Evolutionary conservation across 2,329 filamentous ascomycete species (phyloP).

Genomic region (Epichloe elymi): DNA sequence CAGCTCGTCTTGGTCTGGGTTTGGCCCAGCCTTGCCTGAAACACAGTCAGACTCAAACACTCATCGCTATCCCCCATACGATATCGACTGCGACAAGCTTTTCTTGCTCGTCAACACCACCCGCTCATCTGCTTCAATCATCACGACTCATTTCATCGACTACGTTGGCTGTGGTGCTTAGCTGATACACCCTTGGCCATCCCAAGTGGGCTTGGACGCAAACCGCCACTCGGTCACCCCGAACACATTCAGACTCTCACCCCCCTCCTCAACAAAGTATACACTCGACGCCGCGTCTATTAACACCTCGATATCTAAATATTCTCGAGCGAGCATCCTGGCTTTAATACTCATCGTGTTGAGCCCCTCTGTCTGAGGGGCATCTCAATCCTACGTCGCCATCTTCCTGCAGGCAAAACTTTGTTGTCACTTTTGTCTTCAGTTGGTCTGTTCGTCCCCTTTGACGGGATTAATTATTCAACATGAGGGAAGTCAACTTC

Average conservation of each 20-base stretch:
- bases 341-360: conserved; percentile 1
- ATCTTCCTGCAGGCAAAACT: not conserved
- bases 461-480: conserved; percentile 25
- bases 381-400: conserved; percentile 1
- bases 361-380: conserved; percentile 8
- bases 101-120: conserved; percentile 4
- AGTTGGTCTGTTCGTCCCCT: not conserved
- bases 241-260: not conserved
- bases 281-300: not conserved
- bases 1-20: conserved; percentile 1
- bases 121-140: conserved; percentile 4
- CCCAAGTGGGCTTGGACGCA: conserved; percentile 3
- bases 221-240: conserved; percentile 7
- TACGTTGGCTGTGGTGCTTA: not conserved
- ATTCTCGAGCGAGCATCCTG: conserved; percentile 1
- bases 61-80: conserved; percentile 6
- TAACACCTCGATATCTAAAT: not conserved
- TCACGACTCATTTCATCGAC: conserved; percentile 1
- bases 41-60: conserved; percentile 8
- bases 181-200: not conserved
- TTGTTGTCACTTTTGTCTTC: not conserved
- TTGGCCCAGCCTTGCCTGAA: conserved; percentile 13
- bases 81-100: conserved; percentile 3
- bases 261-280: not conserved
- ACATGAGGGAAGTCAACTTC: conserved; percentile 99